Conservation (phyloP, 163 green algal species). For the Chlorella variabilis region DNA sequence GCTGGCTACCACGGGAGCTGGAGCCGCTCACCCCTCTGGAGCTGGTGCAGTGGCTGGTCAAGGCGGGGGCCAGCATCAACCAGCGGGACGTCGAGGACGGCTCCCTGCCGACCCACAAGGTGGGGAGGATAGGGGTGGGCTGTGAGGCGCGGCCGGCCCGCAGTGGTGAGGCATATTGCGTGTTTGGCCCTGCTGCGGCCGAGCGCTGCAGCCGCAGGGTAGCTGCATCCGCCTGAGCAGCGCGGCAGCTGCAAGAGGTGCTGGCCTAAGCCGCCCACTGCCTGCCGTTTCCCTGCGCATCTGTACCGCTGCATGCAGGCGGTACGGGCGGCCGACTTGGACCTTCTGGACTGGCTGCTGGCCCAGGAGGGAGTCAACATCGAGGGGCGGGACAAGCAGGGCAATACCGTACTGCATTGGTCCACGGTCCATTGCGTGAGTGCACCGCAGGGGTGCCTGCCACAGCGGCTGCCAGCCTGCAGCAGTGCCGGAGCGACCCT, state of each 20-base stretch:
- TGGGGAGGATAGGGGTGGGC: background rate
- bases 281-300: too few relatives aligned
- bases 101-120: slow-evolving; percentile 22
- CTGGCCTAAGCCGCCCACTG: too few relatives aligned
- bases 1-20: background rate
- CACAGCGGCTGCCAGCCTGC: background rate
- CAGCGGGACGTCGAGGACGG: background rate
- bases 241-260: too few relatives aligned
- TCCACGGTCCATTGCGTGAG: background rate
- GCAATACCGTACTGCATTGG: slow-evolving; percentile 38
- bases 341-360: slow-evolving; percentile 18
- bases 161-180: too few relatives aligned
- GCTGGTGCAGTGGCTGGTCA: background rate
- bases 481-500: too few relatives aligned
- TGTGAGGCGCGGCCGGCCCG: background rate
- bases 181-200: too few relatives aligned
- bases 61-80: slow-evolving; percentile 5
- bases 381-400: slow-evolving; percentile 3
- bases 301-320: too few relatives aligned
- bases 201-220: too few relatives aligned
- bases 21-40: background rate
- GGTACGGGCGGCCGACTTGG: background rate
- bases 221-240: too few relatives aligned
- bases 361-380: background rate
- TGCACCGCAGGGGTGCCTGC: background rate